Evolutionary conservation across 495 filamentous ascomycete genomes (phyloP).

Genomic region (Pyrenula aspistea): DNA sequence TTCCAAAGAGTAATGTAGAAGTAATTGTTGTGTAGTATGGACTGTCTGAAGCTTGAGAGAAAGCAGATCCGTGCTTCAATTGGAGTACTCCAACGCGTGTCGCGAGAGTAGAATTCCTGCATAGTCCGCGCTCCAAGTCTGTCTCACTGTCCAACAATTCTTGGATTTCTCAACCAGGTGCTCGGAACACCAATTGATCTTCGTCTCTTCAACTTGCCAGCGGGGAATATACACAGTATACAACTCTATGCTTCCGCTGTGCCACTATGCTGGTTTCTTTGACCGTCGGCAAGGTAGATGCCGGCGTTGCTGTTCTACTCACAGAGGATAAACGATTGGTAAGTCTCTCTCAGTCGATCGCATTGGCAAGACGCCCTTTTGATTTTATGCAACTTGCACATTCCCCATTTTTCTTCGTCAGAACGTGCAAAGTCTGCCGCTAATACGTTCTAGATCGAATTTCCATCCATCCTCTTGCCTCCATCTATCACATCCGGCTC

Average conservation of each 20-base stretch:
- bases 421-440: background rate
- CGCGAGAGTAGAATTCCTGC: background rate
- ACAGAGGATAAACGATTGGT: conserved; percentile 96
- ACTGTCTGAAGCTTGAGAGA: no score
- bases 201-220: background rate
- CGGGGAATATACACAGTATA: no score
- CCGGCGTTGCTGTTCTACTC: conserved; percentile 90
- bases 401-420: no score
- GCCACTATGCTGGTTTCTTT: conserved; percentile 86
- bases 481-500: conserved; percentile 87
- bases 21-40: no score
- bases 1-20: no score
- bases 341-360: conserved; percentile 19
- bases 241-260: background rate
- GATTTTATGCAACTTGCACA: no score
- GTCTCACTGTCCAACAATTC: background rate
- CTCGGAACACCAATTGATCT: no score
- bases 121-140: background rate
- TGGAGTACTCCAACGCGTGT: background rate
- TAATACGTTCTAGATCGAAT: conserved; percentile 65
- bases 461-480: conserved; percentile 93
- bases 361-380: no score
- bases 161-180: background rate
- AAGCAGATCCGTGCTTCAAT: no score
- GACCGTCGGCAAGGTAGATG: conserved; percentile 98